A percentile compares a stretch with the other conserved stretches of the same genome.
These are phyloP conservation scores for Cylindrotheca fusiformis DNA, from an alignment of 108 stramenopile species.

Conservation along the genomic window DNA sequence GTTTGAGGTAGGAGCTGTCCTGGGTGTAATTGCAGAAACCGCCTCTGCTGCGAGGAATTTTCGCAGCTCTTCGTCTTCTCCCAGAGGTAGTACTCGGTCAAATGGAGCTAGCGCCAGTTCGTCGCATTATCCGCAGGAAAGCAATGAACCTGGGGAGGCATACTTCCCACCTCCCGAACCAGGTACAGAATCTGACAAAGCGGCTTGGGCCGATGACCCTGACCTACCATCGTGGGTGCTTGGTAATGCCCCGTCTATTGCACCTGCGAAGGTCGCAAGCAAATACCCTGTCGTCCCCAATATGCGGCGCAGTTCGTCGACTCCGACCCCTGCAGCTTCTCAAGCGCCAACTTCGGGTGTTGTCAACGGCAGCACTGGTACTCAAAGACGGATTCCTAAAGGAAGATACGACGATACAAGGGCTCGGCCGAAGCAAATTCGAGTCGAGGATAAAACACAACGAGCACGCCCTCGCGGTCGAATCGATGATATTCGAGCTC, in stretches of 20 bases:
- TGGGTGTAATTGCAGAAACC: neutral
- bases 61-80: neutral
- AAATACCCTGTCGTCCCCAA: neutral
- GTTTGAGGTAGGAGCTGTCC: neutral
- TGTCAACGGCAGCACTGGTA: too few species aligned
- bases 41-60: neutral
- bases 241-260: neutral
- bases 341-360: neutral
- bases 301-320: neutral
- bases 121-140: neutral
- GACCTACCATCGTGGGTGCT: neutral
- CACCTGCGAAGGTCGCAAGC: neutral
- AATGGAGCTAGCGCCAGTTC: too few species aligned
- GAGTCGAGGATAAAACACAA: neutral
- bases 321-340: neutral
- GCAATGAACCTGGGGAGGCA: neutral
- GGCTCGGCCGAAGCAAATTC: neutral
- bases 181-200: too few species aligned
- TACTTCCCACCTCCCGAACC: neutral
- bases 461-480: neutral
- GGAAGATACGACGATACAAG: neutral
- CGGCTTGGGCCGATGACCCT: neutral
- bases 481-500: neutral
- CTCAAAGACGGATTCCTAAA: neutral
- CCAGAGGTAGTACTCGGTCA: neutral